phyloP scores from a whole-genome alignment of 2,329 filamentous ascomycete species.

The Sclerotinia borealis region DNA sequence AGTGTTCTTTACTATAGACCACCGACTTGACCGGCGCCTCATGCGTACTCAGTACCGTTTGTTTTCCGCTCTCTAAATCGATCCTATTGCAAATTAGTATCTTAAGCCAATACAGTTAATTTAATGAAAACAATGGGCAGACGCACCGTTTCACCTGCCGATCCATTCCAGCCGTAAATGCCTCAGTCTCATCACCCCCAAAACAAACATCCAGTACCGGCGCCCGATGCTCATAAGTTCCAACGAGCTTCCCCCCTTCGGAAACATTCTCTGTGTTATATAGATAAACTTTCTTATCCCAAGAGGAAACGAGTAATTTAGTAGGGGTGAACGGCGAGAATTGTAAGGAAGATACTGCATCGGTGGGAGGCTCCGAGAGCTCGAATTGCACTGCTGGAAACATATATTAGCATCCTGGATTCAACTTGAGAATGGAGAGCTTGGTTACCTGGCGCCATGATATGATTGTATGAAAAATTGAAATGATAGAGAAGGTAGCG shows the following conservation, averaged over 20 bases:
- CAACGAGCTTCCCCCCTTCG: constrained; percentile 54
- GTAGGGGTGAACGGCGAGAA: constrained; percentile 74
- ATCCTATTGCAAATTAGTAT: constrained; percentile 42
- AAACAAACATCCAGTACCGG: constrained; percentile 92
- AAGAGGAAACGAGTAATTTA: constrained; percentile 83
- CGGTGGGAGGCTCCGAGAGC: constrained; percentile 72
- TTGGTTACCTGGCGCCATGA: constrained; percentile 33
- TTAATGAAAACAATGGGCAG: background rate
- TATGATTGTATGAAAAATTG: constrained; percentile 4
- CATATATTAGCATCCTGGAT: background rate
- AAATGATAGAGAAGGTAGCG: background rate
- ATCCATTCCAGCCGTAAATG: constrained; percentile 82
- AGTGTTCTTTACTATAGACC: constrained; percentile 70
- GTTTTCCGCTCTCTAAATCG: constrained; percentile 64
- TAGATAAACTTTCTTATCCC: constrained; percentile 87
- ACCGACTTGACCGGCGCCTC: constrained; percentile 73
- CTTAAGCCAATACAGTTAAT: background rate
- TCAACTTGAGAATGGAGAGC: constrained; percentile 9
- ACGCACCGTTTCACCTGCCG: constrained; percentile 70
- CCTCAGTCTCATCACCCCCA: constrained; percentile 72
- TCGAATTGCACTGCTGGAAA: constrained; percentile 66
- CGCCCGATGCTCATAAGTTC: constrained; percentile 72
- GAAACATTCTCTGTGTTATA: constrained; percentile 62
- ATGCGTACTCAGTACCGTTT: constrained; percentile 74
- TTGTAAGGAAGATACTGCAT: constrained; percentile 79